Conservation (phyloP, 352 stramenopile genomes). For the Phytophthora palmivora region DNA sequence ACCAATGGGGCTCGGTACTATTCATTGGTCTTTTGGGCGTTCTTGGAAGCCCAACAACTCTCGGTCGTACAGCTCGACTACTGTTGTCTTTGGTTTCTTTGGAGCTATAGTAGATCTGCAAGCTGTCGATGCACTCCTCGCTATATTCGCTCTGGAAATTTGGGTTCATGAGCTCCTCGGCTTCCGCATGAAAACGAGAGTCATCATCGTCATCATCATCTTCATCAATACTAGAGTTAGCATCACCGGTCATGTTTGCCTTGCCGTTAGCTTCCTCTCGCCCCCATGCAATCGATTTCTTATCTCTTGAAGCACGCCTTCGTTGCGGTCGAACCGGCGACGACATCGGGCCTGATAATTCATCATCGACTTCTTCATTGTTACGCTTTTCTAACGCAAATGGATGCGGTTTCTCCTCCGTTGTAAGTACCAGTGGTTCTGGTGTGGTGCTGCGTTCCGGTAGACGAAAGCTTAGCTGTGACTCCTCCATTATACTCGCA, state of each 20-base stretch:
- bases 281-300: conserved; percentile 30
- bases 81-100: conserved; percentile 35
- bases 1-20: conserved; percentile 3
- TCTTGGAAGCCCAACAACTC: conserved; percentile 6
- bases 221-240: conserved; percentile 27
- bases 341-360: neutral
- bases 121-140: conserved; percentile 80
- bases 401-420: conserved; percentile 35
- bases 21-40: neutral
- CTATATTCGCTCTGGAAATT: conserved; percentile 86
- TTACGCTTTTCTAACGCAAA: neutral
- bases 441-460: conserved; percentile 68
- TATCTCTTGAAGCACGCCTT: conserved; percentile 1
- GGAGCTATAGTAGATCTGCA: conserved; percentile 72
- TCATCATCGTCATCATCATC: conserved; percentile 43
- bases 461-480: conserved; percentile 53
- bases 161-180: conserved; percentile 76
- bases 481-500: conserved; percentile 52
- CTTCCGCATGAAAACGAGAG: conserved; percentile 57
- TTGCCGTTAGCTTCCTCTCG: conserved; percentile 11
- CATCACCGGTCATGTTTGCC: neutral
- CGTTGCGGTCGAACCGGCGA: conserved; percentile 19
- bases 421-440: conserved; percentile 46
- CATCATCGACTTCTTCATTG: conserved; percentile 23
- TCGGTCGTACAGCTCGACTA: conserved; percentile 7